Conservation (phyloP, 768 basidiomycete genomes). For the Leccinum disarticulatum region DNA sequence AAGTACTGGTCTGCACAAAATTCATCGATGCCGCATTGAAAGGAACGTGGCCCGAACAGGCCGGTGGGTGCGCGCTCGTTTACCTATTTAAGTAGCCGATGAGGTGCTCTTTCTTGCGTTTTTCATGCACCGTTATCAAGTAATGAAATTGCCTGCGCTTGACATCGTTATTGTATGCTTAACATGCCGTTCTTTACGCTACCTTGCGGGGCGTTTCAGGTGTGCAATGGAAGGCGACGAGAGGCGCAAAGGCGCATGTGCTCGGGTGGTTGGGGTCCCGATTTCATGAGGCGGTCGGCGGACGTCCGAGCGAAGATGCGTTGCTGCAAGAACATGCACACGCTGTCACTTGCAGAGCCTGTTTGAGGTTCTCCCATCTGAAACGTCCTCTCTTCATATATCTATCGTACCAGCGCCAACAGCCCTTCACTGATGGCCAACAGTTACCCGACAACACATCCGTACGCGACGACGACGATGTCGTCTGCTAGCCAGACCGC, state of each 20-base stretch:
- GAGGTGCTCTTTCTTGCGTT: not conserved
- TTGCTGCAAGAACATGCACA: constrained; percentile 3
- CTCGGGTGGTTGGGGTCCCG: constrained; percentile 27
- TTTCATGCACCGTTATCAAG: not conserved
- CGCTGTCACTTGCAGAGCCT: constrained; percentile 17
- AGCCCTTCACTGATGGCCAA: constrained; percentile 20
- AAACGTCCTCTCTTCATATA: constrained; percentile 11
- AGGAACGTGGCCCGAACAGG: not conserved
- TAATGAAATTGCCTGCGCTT: constrained; percentile 1
- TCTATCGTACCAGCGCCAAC: constrained; percentile 6
- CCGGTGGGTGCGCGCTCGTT: no score
- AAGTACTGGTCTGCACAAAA: no score
- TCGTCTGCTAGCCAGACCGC: constrained; percentile 11
- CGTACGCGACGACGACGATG: constrained; percentile 26
- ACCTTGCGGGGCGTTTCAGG: not conserved
- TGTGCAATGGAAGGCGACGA: not conserved
- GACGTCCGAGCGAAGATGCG: not conserved
- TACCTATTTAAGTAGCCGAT: not conserved
- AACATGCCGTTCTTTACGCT: constrained; percentile 4
- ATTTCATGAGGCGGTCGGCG: not conserved
- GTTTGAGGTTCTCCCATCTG: constrained; percentile 23
- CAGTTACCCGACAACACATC: constrained; percentile 26
- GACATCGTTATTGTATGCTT: not conserved
- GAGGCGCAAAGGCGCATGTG: not conserved
- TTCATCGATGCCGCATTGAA: constrained; percentile 11